Base-by-base conservation (phyloP, 2,329 filamentous ascomycete genomes). In the Aureobasidium mangrovei region DNA sequence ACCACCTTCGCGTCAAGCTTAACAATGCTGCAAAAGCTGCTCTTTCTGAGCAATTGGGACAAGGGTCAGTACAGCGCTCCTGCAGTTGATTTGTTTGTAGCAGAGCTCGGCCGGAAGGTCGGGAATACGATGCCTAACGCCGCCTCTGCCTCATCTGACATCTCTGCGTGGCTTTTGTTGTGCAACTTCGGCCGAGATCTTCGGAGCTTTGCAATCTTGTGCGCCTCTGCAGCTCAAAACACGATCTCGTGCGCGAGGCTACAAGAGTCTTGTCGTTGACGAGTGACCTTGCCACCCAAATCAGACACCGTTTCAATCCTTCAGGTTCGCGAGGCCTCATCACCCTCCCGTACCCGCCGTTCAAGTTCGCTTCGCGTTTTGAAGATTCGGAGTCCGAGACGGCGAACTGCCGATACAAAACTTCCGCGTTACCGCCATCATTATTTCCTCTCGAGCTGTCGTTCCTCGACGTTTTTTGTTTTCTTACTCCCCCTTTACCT, bases 101-200 rank as follows among this genome's bases (percentile, higher is more conserved):
- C 18, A 18, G 18, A 18, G 18, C 18, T 18, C 18, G 18, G 18
- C 18, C 18, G 18, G 18, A 18, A 18, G 18, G 18, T 18, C 18
- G 18, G 18, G 18, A 18, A 18, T 18, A 18, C 18, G 18, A 18
- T 18, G 18, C 18, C 18, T 18, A 18, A 18, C 18, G 18, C 18
- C 18, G 18, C n/a, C 3, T 33, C 47, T 36, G 36, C 47, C 29
- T 36, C 40, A 26, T 2, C 1, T n/a, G 4, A 29, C 4, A 3
- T 32, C 35, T 41, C 36, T 38, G 47, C 47, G 38, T 51, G 47
- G 38, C 47, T 41, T 41, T 51, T 51, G 28, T 24, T 41, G 38
- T 51, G 47, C 28, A 41, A 51, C 47, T 29, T 26, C 38, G 29
- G 47, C 47, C 39, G 39, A 51, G 27, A 41, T 18, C 18, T 18